These are phyloP conservation scores for Phytophthora pseudosyringae DNA, from an alignment of 352 stramenopile genomes.

Conservation along the genomic window DNA sequence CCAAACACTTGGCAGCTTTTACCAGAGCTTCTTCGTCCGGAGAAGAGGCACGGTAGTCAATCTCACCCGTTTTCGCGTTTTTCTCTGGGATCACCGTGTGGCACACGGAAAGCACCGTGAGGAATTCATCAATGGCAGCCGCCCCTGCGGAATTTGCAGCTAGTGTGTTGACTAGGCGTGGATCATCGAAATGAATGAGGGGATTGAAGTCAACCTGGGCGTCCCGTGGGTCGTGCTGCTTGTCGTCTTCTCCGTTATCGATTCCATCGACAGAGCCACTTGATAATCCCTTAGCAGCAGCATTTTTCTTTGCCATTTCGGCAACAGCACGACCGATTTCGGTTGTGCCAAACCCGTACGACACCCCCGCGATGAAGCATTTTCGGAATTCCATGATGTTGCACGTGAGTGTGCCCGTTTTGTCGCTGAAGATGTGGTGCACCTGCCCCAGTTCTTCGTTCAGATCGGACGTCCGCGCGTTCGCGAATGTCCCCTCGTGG, in stretches of 20 bases:
- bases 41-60: constrained; percentile 90
- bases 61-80: constrained; percentile 47
- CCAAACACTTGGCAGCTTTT: constrained; percentile 68
- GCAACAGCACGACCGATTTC: constrained; percentile 76
- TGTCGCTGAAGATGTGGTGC: constrained; percentile 98
- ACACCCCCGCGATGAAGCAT: constrained; percentile 83
- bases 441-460: constrained; percentile 96
- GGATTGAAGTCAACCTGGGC: constrained; percentile 72
- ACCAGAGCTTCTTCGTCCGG: constrained; percentile 95
- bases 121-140: constrained; percentile 64
- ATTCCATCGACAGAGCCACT: constrained; percentile 1
- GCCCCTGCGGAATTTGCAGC: constrained; percentile 31
- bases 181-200: constrained; percentile 76
- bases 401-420: constrained; percentile 98
- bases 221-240: constrained; percentile 43
- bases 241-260: constrained; percentile 17
- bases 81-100: constrained; percentile 80
- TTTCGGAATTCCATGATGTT: constrained; percentile 99
- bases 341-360: constrained; percentile 87
- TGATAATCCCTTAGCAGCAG: constrained; percentile 10
- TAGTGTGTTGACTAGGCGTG: constrained; percentile 57
- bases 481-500: constrained; percentile 84
- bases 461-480: constrained; percentile 89
- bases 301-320: constrained; percentile 46
- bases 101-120: constrained; percentile 74